Percentiles rank a stretch among this genome's conserved stretches.
Conservation (phyloP, 257 asterid species). For the Perilla frutescens region DNA sequence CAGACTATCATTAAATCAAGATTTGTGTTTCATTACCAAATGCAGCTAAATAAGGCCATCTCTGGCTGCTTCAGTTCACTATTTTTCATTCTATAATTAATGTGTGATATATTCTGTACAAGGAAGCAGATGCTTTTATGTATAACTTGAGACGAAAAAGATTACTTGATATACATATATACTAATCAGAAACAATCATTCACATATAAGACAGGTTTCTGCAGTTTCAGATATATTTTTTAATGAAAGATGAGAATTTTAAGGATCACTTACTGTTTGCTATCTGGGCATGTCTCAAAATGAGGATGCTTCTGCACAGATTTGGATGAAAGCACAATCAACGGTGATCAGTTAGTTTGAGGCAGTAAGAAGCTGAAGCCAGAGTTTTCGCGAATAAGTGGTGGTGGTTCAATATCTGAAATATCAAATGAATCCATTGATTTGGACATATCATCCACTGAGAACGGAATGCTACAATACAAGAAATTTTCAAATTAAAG, state of each 20-base stretch:
- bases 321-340: conserved; percentile 21
- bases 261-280: conserved; percentile 31
- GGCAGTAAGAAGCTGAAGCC: conserved; percentile 96
- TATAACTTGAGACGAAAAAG: too few relatives aligned
- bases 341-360: conserved; percentile 56
- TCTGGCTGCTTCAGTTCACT: too few relatives aligned
- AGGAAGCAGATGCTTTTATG: background rate
- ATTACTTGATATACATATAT: too few relatives aligned
- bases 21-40: too few relatives aligned
- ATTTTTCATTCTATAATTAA: too few relatives aligned
- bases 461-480: conserved; percentile 91
- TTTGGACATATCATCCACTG: conserved; percentile 96
- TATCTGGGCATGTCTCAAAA: conserved; percentile 12
- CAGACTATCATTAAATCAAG: too few relatives aligned
- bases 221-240: background rate
- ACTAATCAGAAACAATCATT: too few relatives aligned
- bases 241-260: background rate
- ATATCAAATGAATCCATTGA: conserved; percentile 91
- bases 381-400: conserved; percentile 93
- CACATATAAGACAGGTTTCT: too few relatives aligned
- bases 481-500: conserved; percentile 4
- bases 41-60: too few relatives aligned
- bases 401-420: conserved; percentile 96
- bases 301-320: conserved; percentile 30
- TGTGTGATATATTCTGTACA: too few relatives aligned